Percentiles rank a stretch among this genome's conserved stretches.
Conservation (phyloP, 2,329 filamentous ascomycete genomes). For the Samsoniella hepiali region DNA sequence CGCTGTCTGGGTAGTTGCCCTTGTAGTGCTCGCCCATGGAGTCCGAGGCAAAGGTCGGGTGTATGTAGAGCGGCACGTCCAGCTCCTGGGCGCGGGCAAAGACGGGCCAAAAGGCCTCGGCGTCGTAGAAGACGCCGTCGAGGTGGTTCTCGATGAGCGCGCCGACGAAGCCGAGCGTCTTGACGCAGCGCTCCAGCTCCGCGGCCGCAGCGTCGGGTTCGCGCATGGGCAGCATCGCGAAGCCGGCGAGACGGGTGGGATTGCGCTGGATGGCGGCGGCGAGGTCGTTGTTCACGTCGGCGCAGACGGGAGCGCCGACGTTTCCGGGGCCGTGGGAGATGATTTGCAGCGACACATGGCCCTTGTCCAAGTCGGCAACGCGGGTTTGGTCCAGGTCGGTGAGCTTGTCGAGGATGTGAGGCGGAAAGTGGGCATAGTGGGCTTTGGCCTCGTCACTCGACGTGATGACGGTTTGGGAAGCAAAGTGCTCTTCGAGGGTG, state of each 20-base stretch:
- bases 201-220: slow-evolving; percentile 28
- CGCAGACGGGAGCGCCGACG: slow-evolving; percentile 21
- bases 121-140: slow-evolving; percentile 30
- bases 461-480: slow-evolving; percentile 24
- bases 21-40: slow-evolving; percentile 27
- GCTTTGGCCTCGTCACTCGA: slow-evolving; percentile 21
- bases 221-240: slow-evolving; percentile 30
- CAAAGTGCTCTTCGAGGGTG: slow-evolving; percentile 42
- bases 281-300: slow-evolving; percentile 27
- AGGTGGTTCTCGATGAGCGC: slow-evolving; percentile 31
- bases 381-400: slow-evolving; percentile 24
- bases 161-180: slow-evolving; percentile 32
- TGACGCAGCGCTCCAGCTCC: slow-evolving; percentile 31
- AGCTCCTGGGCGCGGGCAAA: slow-evolving; percentile 38
- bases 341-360: slow-evolving; percentile 25
- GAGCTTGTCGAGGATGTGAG: slow-evolving; percentile 25
- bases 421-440: slow-evolving; percentile 24
- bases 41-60: slow-evolving; percentile 39
- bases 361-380: slow-evolving; percentile 25
- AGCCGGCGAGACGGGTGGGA: slow-evolving; percentile 29
- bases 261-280: slow-evolving; percentile 18
- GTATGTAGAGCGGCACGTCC: slow-evolving; percentile 50
- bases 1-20: slow-evolving; percentile 28
- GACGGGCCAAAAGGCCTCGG: slow-evolving; percentile 28
- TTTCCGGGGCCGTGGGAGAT: slow-evolving; percentile 20